A percentile compares a stretch with the other conserved stretches of the same genome.
Evolutionary conservation across 1,139 yeast species (phyloP).

Genomic region (Suhomyces yuchorum): DNA sequence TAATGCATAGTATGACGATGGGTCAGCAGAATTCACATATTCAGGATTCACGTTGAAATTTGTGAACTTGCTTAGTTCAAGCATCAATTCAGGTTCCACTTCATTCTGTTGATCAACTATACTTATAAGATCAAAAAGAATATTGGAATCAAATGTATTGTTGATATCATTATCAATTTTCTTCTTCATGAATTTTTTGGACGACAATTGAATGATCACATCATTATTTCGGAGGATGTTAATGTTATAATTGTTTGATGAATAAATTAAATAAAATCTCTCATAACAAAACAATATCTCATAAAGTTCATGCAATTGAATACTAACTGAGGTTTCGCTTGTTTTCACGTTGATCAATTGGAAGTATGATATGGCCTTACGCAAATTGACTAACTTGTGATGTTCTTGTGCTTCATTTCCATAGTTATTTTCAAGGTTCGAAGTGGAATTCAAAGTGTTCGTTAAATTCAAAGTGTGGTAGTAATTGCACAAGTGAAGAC

Average conservation of each 20-base stretch:
- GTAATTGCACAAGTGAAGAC: slow-evolving; percentile 39
- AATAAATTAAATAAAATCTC: slow-evolving; percentile 34
- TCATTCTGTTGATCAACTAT: slow-evolving; percentile 21
- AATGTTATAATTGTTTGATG: slow-evolving; percentile 29
- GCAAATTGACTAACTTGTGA: slow-evolving; percentile 36
- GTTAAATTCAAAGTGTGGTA: slow-evolving; percentile 34
- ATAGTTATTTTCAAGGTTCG: slow-evolving; percentile 18
- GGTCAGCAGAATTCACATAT: slow-evolving; percentile 1
- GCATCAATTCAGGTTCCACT: slow-evolving; percentile 14
- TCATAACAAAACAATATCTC: slow-evolving; percentile 38
- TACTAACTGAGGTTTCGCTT: slow-evolving; percentile 23
- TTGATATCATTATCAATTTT: slow-evolving; percentile 12
- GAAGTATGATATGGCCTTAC: slow-evolving; percentile 40
- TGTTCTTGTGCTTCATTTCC: slow-evolving; percentile 30
- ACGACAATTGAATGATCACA: slow-evolving; percentile 18
- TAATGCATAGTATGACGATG: slow-evolving; percentile 2
- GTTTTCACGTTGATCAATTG: slow-evolving; percentile 36
- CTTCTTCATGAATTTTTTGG: slow-evolving; percentile 13
- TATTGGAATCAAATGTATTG: slow-evolving; percentile 16
- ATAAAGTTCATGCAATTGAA: slow-evolving; percentile 39
- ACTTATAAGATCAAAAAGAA: slow-evolving; percentile 18
- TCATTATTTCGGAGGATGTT: slow-evolving; percentile 26
- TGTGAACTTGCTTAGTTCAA: slow-evolving; percentile 16
- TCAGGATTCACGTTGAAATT: slow-evolving; percentile 18
- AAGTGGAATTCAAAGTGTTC: slow-evolving; percentile 20